phyloP scores from a whole-genome alignment of 148 eudicot genomes.

The Rhododendron vialii region DNA sequence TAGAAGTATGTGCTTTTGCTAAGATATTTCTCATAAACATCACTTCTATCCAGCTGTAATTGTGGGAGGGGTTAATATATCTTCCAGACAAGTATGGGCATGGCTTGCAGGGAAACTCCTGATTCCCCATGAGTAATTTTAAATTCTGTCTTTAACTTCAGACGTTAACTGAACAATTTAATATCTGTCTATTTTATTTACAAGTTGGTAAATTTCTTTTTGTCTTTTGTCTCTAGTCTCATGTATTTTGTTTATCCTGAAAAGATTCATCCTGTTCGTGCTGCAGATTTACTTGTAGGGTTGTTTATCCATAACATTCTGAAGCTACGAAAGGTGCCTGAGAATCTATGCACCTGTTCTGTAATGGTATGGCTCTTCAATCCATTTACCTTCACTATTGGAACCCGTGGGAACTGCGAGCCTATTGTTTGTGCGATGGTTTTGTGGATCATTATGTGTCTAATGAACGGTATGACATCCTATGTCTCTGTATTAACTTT shows the following conservation, averaged over 20 bases:
- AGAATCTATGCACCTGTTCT: conserved; percentile 45
- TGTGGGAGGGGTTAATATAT: neutral
- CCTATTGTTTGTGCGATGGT: conserved; percentile 86
- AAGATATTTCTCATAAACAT: neutral
- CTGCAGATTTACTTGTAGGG: conserved; percentile 80
- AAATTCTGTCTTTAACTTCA: neutral
- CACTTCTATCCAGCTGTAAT: neutral
- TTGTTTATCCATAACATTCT: conserved; percentile 63
- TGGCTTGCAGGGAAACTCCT: neutral
- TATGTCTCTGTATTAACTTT: conserved; percentile 9
- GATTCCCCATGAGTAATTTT: neutral
- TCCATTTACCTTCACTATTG: conserved; percentile 98
- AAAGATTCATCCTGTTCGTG: neutral
- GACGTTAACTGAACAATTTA: neutral
- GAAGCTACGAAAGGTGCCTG: conserved; percentile 86
- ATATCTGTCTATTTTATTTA: conserved; percentile 9
- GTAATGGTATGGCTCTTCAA: conserved; percentile 90
- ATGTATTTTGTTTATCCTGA: neutral
- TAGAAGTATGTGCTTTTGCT: neutral
- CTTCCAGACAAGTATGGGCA: neutral
- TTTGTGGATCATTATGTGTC: conserved; percentile 85
- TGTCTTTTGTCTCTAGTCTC: neutral
- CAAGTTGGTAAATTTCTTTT: conserved; percentile 4
- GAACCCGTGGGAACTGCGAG: conserved; percentile 99
- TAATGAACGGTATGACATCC: conserved; percentile 62